A percentile compares a stretch with the other conserved stretches of the same genome.
Evolutionary conservation across 345 rosid species (phyloP).

Genomic region (Isatis tinctoria): DNA sequence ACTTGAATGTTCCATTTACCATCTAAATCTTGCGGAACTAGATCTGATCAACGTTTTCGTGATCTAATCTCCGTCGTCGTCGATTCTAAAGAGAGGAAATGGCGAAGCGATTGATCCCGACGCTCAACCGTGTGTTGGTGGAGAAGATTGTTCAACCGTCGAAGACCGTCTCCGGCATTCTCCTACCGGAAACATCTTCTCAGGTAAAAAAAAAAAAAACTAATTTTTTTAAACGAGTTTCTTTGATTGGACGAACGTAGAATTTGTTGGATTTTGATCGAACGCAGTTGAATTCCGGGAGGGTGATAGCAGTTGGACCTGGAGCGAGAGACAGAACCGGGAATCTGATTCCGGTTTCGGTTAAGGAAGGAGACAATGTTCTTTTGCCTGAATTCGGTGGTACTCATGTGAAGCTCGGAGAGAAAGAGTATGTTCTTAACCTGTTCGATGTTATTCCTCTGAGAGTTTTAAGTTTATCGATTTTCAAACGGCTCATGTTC

Average conservation of each 20-base stretch:
- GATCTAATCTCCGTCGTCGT: background rate
- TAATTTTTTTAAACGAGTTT: background rate
- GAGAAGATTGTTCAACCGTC: constrained; percentile 72
- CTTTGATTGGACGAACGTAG: background rate
- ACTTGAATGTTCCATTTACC: background rate
- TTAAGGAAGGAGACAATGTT: constrained; percentile 83
- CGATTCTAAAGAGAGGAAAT: constrained; percentile 26
- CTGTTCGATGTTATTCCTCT: constrained; percentile 6
- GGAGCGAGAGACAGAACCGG: constrained; percentile 61
- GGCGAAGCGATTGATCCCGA: constrained; percentile 81
- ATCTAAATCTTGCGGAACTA: background rate
- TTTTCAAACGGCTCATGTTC: background rate
- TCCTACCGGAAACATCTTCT: constrained; percentile 63
- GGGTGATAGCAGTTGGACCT: constrained; percentile 75
- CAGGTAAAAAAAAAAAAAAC: constrained; percentile 32
- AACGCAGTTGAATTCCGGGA: constrained; percentile 68
- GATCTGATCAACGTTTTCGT: background rate
- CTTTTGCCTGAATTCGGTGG: constrained; percentile 75
- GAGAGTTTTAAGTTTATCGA: background rate
- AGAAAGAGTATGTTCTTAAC: constrained; percentile 53
- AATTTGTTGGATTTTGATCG: background rate
- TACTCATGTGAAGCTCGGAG: constrained; percentile 74
- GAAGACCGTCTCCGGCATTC: constrained; percentile 63
- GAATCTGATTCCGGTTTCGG: constrained; percentile 50
- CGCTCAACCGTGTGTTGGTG: constrained; percentile 63